Evolutionary conservation across 257 asterid species (phyloP), one percentile per base, ranked within the genome.

Genomic region (Nicotiana attenuata): DNA sequence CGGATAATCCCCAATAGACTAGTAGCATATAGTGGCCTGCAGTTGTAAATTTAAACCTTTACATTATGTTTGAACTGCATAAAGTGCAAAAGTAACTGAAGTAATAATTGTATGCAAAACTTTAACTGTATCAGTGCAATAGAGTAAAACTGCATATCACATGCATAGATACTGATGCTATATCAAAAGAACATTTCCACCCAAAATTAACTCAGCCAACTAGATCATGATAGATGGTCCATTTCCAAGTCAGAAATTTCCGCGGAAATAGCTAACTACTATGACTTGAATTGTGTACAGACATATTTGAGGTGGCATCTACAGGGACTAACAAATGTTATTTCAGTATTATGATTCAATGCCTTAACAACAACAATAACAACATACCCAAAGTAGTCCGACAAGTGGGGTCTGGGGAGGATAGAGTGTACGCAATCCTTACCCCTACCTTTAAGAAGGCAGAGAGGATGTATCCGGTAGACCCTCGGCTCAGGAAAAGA

Each of bases 1-100:
- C 88, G 87, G 45, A 87, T 82, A 52, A 87, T 84, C 81, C 82
- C 90, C 85, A 87, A 84, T 56, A 89, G 78, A 89, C 92, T 87
- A 84, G 85, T 82, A 38, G 92, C 90, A 82, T 85, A 89, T 56
- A 89, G 90, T 26, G 92, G 89, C 90, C 92, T 89, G 92, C 84
- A 83, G 60, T 61, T 78, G 24, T 60, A 73, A 47, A 73, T 50
- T 73, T 50, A 50, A 38, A 38, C 56, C 59, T 26, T 73, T 50
- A 73, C 63, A 50, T 73, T 73, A 22, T 19, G 41, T 50, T 73
- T 33, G 15, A 24, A 50, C 41, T 26, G 9, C 63, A 73, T 7
- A 10, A 73, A 73, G 26, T 35, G 50, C 63, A 24, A 73, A 38
- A 50, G 79, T 73, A 73, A 73, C 63, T 24, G 26, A 33, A 50